Conservation (phyloP, 495 filamentous ascomycete species). For the Amniculicola lignicola region DNA sequence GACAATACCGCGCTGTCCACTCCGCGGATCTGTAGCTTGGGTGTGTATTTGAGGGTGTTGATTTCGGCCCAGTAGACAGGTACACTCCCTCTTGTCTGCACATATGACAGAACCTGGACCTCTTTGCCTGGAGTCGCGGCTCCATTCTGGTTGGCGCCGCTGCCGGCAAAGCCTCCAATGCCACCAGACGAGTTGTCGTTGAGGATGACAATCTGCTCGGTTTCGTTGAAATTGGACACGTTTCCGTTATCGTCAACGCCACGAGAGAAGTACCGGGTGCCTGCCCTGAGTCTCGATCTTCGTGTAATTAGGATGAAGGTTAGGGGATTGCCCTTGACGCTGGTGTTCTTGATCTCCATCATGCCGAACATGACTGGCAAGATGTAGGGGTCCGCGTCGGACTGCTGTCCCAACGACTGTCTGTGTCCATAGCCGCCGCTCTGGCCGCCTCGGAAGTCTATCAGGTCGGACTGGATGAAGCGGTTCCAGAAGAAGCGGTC, state of each 20-base stretch:
- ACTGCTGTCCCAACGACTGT: constrained; percentile 59
- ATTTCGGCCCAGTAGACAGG: constrained; percentile 94
- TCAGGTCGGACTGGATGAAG: constrained; percentile 85
- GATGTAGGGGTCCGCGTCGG: constrained; percentile 85
- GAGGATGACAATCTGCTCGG: constrained; percentile 83
- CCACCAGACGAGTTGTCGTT: constrained; percentile 70
- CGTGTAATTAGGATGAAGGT: constrained; percentile 86
- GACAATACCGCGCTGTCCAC: constrained; percentile 78
- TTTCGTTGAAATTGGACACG: constrained; percentile 97
- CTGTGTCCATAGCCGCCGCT: constrained; percentile 32
- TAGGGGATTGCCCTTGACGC: constrained; percentile 73
- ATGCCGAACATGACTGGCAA: constrained; percentile 93
- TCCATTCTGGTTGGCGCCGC: constrained; percentile 68
- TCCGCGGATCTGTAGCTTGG: constrained; percentile 79
- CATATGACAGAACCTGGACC: constrained; percentile 84
- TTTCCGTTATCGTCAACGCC: constrained; percentile 91
- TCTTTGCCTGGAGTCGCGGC: constrained; percentile 62
- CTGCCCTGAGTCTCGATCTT: constrained; percentile 77
- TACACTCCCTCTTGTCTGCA: constrained; percentile 92
- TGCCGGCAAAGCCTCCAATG: constrained; percentile 76
- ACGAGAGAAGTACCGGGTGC: constrained; percentile 90
- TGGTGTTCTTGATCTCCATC: constrained; percentile 78
- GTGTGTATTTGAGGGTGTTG: constrained; percentile 84
- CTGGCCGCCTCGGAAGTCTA: constrained; percentile 66
- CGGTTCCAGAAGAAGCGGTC: constrained; percentile 99